Conservation (phyloP, 352 stramenopile genomes). For the Pythium diclinum region DNA sequence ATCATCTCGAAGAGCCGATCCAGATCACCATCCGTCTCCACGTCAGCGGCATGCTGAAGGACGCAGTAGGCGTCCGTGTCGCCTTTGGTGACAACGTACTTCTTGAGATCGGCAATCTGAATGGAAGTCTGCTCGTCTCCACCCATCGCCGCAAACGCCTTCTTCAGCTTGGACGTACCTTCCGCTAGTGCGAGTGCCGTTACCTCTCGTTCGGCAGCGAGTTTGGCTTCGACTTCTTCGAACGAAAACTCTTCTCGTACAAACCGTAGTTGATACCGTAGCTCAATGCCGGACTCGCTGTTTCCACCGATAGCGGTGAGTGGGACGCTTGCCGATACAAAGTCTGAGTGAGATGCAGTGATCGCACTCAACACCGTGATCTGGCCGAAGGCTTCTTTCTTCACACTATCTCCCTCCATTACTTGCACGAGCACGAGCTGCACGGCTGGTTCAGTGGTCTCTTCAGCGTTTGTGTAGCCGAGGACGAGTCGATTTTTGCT, state of each 20-base stretch:
- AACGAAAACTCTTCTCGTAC: constrained; percentile 18
- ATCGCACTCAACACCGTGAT: constrained; percentile 25
- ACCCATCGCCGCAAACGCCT: constrained; percentile 37
- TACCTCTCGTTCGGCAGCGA: constrained; percentile 11
- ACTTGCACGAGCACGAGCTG: constrained; percentile 33
- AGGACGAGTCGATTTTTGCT: constrained; percentile 19
- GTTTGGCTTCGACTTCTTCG: constrained; percentile 25
- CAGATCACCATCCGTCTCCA: constrained; percentile 38
- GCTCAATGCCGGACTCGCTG: background rate
- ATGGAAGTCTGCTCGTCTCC: constrained; percentile 34
- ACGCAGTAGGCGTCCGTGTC: constrained; percentile 24
- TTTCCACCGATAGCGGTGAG: constrained; percentile 3
- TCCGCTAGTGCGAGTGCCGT: constrained; percentile 34
- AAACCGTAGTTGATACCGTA: constrained; percentile 23
- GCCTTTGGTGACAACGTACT: constrained; percentile 13
- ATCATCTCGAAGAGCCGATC: constrained; percentile 44
- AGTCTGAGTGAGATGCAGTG: background rate
- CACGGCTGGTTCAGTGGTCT: constrained; percentile 27
- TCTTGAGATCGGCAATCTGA: constrained; percentile 32
- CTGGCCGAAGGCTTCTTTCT: constrained; percentile 29
- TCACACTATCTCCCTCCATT: background rate
- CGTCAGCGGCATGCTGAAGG: constrained; percentile 36
- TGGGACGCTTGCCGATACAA: constrained; percentile 4
- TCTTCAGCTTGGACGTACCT: constrained; percentile 42
- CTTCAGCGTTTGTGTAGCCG: constrained; percentile 31